Evolutionary conservation across 371 early-diverging fungal species (phyloP).

Genomic region (Capniomyces stellatus): DNA sequence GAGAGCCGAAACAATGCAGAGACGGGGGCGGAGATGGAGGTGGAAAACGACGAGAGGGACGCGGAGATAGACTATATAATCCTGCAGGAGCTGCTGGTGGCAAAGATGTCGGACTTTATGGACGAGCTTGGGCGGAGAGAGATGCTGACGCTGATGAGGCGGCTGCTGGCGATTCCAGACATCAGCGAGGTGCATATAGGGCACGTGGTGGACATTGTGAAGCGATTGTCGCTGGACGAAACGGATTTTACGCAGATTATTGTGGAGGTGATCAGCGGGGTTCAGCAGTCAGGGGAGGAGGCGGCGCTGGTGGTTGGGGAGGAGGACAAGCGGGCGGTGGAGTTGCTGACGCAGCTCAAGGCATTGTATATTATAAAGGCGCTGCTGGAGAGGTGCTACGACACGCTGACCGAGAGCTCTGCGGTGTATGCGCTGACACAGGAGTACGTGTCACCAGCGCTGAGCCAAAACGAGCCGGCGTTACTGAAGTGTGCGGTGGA

Average conservation of each 20-base stretch:
- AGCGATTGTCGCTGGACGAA: conserved; percentile 53
- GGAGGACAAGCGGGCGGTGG: conserved; percentile 27
- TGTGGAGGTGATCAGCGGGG: conserved; percentile 59
- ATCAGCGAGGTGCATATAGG: conserved; percentile 50
- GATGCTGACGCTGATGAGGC: conserved; percentile 54
- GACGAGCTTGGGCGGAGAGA: conserved; percentile 73
- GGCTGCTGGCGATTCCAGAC: conserved; percentile 47
- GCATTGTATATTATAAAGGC: conserved; percentile 52
- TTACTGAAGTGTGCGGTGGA: conserved; percentile 57
- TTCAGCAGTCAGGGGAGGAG: conserved; percentile 21
- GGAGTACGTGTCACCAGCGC: conserved; percentile 59
- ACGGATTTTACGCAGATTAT: conserved; percentile 69
- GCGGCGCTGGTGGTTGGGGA: not conserved
- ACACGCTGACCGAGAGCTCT: conserved; percentile 48
- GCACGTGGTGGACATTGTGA: conserved; percentile 47
- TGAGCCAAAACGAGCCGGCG: conserved; percentile 43
- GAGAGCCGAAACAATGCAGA: conserved; percentile 28
- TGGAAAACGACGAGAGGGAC: conserved; percentile 28
- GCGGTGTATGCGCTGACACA: conserved; percentile 58
- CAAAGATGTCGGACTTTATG: conserved; percentile 55
- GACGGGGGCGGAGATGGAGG: conserved; percentile 25
- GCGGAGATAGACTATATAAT: conserved; percentile 55
- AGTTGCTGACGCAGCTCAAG: conserved; percentile 38
- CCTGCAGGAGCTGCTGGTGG: conserved; percentile 52
- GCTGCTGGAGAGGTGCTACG: conserved; percentile 44